Base-by-base conservation (phyloP, 1,139 yeast species). In the Debaryomyces robertsiae region DNA sequence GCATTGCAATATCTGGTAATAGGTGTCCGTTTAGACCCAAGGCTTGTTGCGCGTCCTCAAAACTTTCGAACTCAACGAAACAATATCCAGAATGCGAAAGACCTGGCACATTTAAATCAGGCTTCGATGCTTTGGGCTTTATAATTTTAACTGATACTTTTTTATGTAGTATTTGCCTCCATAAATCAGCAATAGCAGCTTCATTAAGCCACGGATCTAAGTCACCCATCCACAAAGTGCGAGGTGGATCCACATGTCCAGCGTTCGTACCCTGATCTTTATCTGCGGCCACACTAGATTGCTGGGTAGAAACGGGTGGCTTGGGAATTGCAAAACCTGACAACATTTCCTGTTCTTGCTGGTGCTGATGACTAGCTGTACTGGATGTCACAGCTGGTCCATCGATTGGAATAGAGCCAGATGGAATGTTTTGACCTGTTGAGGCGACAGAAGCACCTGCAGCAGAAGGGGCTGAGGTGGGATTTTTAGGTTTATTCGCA, bases 161-260 rank as follows among this genome's bases (percentile, higher is more conserved):
- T 52, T 74, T 61, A 51, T 65, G 50, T 51, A 76, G 50, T 11
- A 71, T 57, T 39, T 63, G 67, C 72, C 73, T 68, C 91, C 91
- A 84, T 34, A 84, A 71, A 45, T 73, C 74, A 32, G 69, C 71
- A 32, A 84, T 77, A 1, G 76, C 75, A 17, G 63, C 58, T 55
- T 84, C 91, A 50, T 82, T 86, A 63, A 86, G 75, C 75, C 81
- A 77, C 13, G 86, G 87, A 54, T 84, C 91, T 48, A 84, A 65
- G 54, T 84, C 93, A 15, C 93, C 93, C 93, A 84, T 84, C 88
- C 88, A 82, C 38, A 80, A 56, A 2, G 85, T 80, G 43, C 81
- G 63, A 27, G 84, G 83, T 10, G 76, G 69, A 25, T 53, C 60
- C 10, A 31, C 42, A 11, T 35, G 44, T 11, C 44, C 36, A 2